A percentile compares a stretch with the other conserved stretches of the same genome.
phyloP scores from a whole-genome alignment of 2,329 filamentous ascomycete species.

The Colletotrichum sp. region DNA sequence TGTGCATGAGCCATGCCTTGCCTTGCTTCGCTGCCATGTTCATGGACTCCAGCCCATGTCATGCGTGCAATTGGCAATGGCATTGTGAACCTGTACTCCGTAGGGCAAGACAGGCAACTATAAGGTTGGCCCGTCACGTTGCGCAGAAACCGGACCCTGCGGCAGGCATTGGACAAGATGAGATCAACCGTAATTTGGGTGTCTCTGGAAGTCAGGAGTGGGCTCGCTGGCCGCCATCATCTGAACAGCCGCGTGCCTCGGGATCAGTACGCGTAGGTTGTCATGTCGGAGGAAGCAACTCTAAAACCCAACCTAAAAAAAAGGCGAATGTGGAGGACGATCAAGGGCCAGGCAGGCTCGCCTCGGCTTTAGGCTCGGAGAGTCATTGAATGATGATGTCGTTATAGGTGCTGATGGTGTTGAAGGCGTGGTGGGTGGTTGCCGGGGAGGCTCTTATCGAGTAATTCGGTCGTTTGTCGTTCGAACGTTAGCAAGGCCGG shows the following conservation, averaged over 20 bases:
- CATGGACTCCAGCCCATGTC: background rate
- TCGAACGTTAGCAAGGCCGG: background rate
- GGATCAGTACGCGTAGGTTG: slow-evolving; percentile 8
- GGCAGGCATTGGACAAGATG: background rate
- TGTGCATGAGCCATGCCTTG: background rate
- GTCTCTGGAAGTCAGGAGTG: background rate
- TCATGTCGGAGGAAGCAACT: slow-evolving; percentile 11
- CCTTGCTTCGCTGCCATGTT: background rate
- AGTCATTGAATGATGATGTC: background rate
- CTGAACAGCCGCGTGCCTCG: slow-evolving; percentile 8
- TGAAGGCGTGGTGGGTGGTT: background rate
- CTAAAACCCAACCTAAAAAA: background rate
- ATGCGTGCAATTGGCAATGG: background rate
- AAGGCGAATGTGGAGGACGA: background rate
- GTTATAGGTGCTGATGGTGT: background rate
- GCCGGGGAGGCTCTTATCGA: background rate
- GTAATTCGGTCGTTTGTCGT: background rate
- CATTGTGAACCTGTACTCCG: background rate
- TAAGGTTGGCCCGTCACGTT: background rate
- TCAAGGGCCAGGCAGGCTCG: background rate
- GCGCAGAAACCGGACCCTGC: background rate
- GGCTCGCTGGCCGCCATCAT: slow-evolving; percentile 1
- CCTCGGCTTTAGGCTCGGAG: background rate
- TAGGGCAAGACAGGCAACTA: background rate
- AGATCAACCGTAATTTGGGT: slow-evolving; percentile 3